Conservation (phyloP, 352 stramenopile species). For the Pythium apleroticum region DNA sequence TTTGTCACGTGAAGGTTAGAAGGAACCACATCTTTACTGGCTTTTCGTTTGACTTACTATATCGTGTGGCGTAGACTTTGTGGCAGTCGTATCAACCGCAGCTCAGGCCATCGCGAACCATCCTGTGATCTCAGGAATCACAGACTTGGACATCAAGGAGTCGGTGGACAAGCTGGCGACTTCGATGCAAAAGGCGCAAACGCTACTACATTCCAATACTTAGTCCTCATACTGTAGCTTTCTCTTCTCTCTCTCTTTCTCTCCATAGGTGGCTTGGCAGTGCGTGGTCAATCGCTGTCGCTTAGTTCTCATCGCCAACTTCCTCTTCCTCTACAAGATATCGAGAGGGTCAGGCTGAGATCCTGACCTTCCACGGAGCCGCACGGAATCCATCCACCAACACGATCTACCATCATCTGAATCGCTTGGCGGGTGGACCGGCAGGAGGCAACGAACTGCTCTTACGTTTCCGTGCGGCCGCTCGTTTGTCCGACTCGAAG, state of each 20-base stretch:
- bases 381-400: not conserved
- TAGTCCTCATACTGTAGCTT: not conserved
- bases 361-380: not conserved
- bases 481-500: constrained; percentile 71
- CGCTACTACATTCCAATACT: constrained; percentile 6
- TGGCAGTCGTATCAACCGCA: not conserved
- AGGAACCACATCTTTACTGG: not conserved
- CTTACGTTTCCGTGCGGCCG: constrained; percentile 34
- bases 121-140: not conserved
- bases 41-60: too few species aligned
- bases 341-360: constrained; percentile 11
- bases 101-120: not conserved
- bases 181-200: not conserved
- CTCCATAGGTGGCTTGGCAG: too few species aligned
- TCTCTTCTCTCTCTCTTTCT: not conserved
- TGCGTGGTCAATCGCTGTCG: not conserved
- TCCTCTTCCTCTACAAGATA: constrained; percentile 22
- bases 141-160: not conserved
- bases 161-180: not conserved
- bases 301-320: constrained; percentile 2
- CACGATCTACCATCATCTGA: constrained; percentile 9
- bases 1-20: not conserved
- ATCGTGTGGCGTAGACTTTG: not conserved
- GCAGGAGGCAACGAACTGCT: constrained; percentile 6
- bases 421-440: constrained; percentile 22